These are phyloP conservation scores for Thalassiosira profunda DNA, from an alignment of 108 stramenopile genomes.

Conservation along the genomic window DNA sequence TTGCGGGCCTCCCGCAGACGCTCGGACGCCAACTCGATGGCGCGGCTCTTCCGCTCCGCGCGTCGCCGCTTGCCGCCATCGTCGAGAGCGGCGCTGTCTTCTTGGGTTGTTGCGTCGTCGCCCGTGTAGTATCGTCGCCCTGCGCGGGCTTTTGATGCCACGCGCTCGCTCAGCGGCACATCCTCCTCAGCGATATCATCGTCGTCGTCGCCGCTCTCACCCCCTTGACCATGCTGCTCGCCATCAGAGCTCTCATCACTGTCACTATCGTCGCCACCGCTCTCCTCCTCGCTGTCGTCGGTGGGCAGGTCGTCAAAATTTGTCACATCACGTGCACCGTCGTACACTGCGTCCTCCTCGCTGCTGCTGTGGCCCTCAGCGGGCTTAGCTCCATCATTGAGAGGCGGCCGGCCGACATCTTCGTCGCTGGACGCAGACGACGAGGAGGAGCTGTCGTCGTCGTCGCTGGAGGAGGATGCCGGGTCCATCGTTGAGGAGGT, in stretches of 20 bases:
- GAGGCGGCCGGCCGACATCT: not conserved
- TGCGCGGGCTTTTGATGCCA: slow-evolving; percentile 22
- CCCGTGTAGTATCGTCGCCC: slow-evolving; percentile 29
- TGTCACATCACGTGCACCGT: slow-evolving; percentile 7
- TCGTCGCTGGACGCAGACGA: not conserved
- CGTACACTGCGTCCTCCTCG: not conserved
- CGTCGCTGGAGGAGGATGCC: slow-evolving; percentile 45
- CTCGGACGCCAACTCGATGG: slow-evolving; percentile 43
- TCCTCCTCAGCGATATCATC: slow-evolving; percentile 19
- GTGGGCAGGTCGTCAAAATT: slow-evolving; percentile 50
- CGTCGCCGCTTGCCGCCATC: slow-evolving; percentile 20
- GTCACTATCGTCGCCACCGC: slow-evolving; percentile 12
- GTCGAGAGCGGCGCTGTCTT: not conserved
- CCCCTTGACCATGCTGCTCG: not conserved
- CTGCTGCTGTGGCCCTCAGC: not conserved
- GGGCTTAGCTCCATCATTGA: slow-evolving; percentile 1
- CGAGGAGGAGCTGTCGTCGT: slow-evolving; percentile 19
- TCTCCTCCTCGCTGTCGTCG: slow-evolving; percentile 31
- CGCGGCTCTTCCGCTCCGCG: slow-evolving; percentile 38
- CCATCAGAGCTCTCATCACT: not conserved
- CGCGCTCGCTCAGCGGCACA: slow-evolving; percentile 33
- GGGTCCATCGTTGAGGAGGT: slow-evolving; percentile 12
- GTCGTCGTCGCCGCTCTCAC: not conserved
- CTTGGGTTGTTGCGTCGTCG: too few relatives aligned
- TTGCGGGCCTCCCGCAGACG: slow-evolving; percentile 14